Conservation (phyloP, 257 asterid genomes). For the Solanum clarkiae region DNA sequence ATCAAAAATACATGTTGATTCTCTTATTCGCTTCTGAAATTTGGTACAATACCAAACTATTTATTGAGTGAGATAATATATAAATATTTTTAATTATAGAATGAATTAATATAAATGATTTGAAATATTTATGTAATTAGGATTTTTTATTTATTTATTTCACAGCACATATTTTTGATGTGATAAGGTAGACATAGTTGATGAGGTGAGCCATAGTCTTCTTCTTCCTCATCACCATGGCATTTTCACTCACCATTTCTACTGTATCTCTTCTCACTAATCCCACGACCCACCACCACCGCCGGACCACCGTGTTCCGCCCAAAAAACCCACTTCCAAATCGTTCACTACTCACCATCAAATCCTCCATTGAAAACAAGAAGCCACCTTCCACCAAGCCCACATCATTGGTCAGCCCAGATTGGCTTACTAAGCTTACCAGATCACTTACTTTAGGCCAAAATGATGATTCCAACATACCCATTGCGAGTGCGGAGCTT, state of each 20-base stretch:
- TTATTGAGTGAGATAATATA: too few relatives aligned
- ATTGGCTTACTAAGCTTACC: constrained; percentile 76
- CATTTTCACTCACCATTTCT: constrained; percentile 25
- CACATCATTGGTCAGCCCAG: constrained; percentile 83
- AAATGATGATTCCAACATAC: constrained; percentile 78
- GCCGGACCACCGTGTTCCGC: neutral
- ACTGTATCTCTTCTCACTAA: constrained; percentile 1
- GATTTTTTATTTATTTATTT: too few relatives aligned
- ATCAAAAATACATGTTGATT: too few relatives aligned
- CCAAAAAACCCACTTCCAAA: neutral
- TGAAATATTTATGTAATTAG: too few relatives aligned
- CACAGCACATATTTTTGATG: too few relatives aligned
- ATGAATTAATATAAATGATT: too few relatives aligned
- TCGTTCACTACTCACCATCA: constrained; percentile 16
- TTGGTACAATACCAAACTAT: too few relatives aligned
- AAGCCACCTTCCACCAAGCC: constrained; percentile 22
- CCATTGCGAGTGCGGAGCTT: constrained; percentile 69
- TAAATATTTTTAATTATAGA: too few relatives aligned
- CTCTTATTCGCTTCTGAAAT: too few relatives aligned
- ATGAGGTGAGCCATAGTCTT: neutral
- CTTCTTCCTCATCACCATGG: constrained; percentile 17
- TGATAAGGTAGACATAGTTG: neutral
- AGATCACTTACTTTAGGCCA: constrained; percentile 46
- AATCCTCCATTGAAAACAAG: constrained; percentile 26
- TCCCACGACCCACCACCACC: constrained; percentile 8